Evolutionary conservation across 2,329 filamentous ascomycete genomes (phyloP), one percentile per base, ranked within the genome.

Genomic region (Aspergillus sp.): DNA sequence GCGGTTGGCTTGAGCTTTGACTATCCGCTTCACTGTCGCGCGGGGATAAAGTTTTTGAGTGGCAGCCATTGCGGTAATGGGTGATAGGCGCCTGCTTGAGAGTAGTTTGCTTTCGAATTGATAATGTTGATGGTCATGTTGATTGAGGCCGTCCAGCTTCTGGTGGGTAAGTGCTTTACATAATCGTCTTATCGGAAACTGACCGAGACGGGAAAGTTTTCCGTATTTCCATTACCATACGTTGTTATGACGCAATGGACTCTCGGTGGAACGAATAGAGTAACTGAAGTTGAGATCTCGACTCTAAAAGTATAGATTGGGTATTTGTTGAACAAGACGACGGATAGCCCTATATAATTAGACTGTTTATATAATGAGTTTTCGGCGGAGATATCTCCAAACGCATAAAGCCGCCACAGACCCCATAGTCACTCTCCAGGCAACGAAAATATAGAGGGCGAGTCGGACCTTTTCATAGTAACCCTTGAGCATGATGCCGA

Each of bases 1-100:
- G 70, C 88, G 86, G 62, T 90, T 89, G 8, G 91, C 89, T 74
- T 96, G 91, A 17, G 91, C 91, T 77, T 96, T 96, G 68, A 96
- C 82, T 59, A 96, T 93, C 75, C 92, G 93, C 75, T 92, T 95
- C 66, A 96, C 82, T 0, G 90, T 95, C 17, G 86, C 87, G 62
- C 92, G 87, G 11, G 92, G 92, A 69, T 96, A 96, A 14, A 90
- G 80, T 66, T 91, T 93, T 69, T 88, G 87, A 21, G 85, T 81
- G 12, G 84, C 78, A 52, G 84, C 85, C 83, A 87, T 88, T 11
- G n/a, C 17, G 12, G 55, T 27, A 17, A n/a, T n/a, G 31, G 37
- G 14, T 6, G n/a, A 17, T 4, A 17, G 40, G 19, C 2, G 9
- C 17, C 8, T 11, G 17, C 19, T 43, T 14, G 37, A 21, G 33